Evolutionary conservation across 2,329 filamentous ascomycete genomes (phyloP).

Genomic region (Penicillium psychrosexuale): DNA sequence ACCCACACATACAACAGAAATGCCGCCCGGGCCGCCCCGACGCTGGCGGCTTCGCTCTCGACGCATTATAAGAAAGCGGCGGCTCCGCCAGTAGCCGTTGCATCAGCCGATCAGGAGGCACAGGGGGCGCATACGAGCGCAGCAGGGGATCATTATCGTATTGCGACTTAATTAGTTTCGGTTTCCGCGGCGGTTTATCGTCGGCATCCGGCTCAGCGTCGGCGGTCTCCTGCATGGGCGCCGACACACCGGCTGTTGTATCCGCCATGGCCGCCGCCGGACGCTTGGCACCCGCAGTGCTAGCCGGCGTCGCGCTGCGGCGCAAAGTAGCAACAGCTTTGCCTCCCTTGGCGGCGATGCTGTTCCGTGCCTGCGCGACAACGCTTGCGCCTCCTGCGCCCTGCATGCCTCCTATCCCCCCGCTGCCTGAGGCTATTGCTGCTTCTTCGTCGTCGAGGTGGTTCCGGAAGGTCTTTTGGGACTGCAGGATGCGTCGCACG

Average conservation of each 20-base stretch:
- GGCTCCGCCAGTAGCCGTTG: slow-evolving; percentile 46
- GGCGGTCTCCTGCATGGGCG: slow-evolving; percentile 12
- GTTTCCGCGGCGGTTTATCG: slow-evolving; percentile 6
- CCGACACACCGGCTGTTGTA: slow-evolving; percentile 9
- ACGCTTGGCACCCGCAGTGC: slow-evolving; percentile 21
- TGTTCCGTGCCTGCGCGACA: not conserved
- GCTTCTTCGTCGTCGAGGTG: slow-evolving; percentile 53
- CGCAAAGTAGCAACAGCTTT: slow-evolving; percentile 17
- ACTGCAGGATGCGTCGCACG: slow-evolving; percentile 47
- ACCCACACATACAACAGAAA: slow-evolving; percentile 51
- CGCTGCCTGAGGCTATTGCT: slow-evolving; percentile 23
- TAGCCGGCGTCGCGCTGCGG: slow-evolving; percentile 29
- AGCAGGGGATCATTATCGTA: slow-evolving; percentile 44
- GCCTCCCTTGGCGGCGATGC: not conserved
- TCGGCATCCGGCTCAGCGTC: slow-evolving; percentile 15
- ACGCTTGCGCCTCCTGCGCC: not conserved
- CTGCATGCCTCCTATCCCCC: slow-evolving; percentile 1
- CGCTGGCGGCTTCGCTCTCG: slow-evolving; percentile 39
- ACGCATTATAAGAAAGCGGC: slow-evolving; percentile 47
- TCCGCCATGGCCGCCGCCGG: slow-evolving; percentile 6
- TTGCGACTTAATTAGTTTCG: slow-evolving; percentile 34
- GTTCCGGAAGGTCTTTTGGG: slow-evolving; percentile 50
- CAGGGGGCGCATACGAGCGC: slow-evolving; percentile 41
- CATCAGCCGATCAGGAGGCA: slow-evolving; percentile 47
- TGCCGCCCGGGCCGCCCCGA: slow-evolving; percentile 35